These are phyloP conservation scores for Gastrodia elata DNA, from an alignment of 106 monocot genomes.

Conservation along the genomic window DNA sequence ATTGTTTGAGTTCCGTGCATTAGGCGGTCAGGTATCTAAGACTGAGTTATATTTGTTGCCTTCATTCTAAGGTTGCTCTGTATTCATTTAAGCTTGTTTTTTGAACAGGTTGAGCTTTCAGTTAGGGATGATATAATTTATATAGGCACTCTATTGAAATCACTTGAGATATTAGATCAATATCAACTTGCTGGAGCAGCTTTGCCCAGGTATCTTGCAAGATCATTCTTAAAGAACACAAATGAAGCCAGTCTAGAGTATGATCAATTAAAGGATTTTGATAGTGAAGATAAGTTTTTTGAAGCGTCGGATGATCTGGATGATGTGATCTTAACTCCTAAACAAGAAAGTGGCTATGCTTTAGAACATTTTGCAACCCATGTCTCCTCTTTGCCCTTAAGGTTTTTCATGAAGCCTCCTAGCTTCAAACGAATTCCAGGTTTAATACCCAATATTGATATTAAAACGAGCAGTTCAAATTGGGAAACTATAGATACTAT, in stretches of 20 bases:
- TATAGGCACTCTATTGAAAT: slow-evolving; percentile 79
- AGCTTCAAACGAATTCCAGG: slow-evolving; percentile 61
- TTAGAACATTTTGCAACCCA: slow-evolving; percentile 23
- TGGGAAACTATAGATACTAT: slow-evolving; percentile 30
- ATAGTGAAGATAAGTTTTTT: slow-evolving; percentile 74
- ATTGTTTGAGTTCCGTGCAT: slow-evolving; percentile 84
- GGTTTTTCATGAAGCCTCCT: slow-evolving; percentile 49
- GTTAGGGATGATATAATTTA: slow-evolving; percentile 60
- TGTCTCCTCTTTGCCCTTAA: slow-evolving; percentile 15
- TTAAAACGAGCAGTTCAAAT: slow-evolving; percentile 15
- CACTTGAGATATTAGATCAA: slow-evolving; percentile 85
- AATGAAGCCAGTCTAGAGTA: slow-evolving; percentile 10
- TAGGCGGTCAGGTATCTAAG: slow-evolving; percentile 81
- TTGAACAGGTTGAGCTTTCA: slow-evolving; percentile 82
- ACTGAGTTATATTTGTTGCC: neutral
- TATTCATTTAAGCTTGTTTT: neutral
- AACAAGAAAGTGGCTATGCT: slow-evolving; percentile 21
- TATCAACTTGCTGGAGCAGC: slow-evolving; percentile 21
- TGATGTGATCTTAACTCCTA: slow-evolving; percentile 31
- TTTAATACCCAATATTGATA: slow-evolving; percentile 61
- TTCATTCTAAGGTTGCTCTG: slow-evolving; percentile 3
- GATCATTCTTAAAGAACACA: slow-evolving; percentile 62
- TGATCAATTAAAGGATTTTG: slow-evolving; percentile 25
- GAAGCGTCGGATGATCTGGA: slow-evolving; percentile 74
- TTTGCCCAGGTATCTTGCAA: slow-evolving; percentile 62